Base-by-base conservation (phyloP, 371 early-diverging fungal genomes). In the Syncephalis fuscata region DNA sequence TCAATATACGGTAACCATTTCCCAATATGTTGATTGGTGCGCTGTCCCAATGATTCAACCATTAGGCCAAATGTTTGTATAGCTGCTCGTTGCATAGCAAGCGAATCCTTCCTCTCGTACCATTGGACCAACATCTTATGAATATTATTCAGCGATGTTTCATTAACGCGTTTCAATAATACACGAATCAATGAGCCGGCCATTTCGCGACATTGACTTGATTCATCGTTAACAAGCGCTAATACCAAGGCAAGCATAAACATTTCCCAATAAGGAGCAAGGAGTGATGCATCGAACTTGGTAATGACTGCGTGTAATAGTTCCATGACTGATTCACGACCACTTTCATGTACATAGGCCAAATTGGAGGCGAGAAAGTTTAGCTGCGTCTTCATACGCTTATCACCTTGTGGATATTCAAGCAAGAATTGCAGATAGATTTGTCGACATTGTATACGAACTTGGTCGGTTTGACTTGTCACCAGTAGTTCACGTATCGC, bases 391-490 rank as follows among this genome's bases (percentile, higher is more conserved):
- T 72, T 64, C 32, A 95, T 64, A 43, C 89, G 74, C 2, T 69
- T 67, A 32, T 71, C 70, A 37, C 90, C 90, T 56, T 87, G 86
- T 23, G 95, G 98, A 61, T 92, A 97, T 48, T 91, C 86, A 62
- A 94, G 68, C 52, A 94, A 61, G 70, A 95, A 98, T 58, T 81
- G 80, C 45, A 92, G 73, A 57, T 75, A 79, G 0, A 78, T 74
- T 11, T 77, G 70, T 2, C 92, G 80, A 45, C 88, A 88, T 45
- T 81, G 72, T 46, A 84, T 82, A 16, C 92, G 83, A 17, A 86
- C 76, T 40, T 80, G 76, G 11, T 58, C 62, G 20, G 74, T 65
- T 60, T 92, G 92, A 40, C 80, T 82, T 0, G 92, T 89, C 16
- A 98, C 76, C 79, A 92, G 77, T 44, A 87, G 69, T 53, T 74